Conservation (phyloP, 306 rosid species). For the Delonix regia region DNA sequence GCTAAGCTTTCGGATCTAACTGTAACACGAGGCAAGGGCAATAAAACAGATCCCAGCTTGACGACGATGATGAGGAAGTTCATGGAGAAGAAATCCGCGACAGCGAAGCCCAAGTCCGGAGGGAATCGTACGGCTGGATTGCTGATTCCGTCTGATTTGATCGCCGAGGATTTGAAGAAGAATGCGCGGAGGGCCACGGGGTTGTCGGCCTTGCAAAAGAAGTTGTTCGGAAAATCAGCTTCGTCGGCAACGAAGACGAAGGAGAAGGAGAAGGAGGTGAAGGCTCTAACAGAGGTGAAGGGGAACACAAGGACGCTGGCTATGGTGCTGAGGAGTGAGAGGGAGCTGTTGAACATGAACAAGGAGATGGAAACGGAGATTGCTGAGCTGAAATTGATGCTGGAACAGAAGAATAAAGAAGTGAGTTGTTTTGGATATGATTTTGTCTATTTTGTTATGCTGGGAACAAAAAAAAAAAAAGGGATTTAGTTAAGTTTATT, state of each 20-base stretch:
- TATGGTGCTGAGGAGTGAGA: constrained; percentile 91
- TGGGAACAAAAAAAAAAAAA: neutral
- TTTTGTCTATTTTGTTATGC: neutral
- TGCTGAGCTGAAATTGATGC: constrained; percentile 55
- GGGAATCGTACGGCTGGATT: constrained; percentile 42
- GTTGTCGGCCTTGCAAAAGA: constrained; percentile 67
- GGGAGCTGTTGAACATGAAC: constrained; percentile 75
- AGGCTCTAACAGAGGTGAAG: constrained; percentile 93
- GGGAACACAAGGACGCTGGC: constrained; percentile 88
- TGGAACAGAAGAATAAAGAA: constrained; percentile 76
- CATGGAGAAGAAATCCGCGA: constrained; percentile 61
- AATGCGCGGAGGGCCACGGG: constrained; percentile 60
- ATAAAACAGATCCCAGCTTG: constrained; percentile 59
- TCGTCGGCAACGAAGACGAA: constrained; percentile 46
- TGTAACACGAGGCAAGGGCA: constrained; percentile 33
- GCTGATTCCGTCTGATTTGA: constrained; percentile 66
- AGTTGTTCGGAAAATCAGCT: constrained; percentile 71
- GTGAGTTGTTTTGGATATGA: constrained; percentile 36
- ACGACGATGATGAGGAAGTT: constrained; percentile 75
- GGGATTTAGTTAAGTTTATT: neutral
- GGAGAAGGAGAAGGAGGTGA: constrained; percentile 64
- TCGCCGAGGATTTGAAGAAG: constrained; percentile 73
- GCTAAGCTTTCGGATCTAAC: constrained; percentile 53
- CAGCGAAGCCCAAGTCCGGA: constrained; percentile 41
- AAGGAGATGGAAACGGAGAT: constrained; percentile 76